Evolutionary conservation across 139 green algal species (phyloP).

Genomic region (Chlamydomonas sp.): DNA sequence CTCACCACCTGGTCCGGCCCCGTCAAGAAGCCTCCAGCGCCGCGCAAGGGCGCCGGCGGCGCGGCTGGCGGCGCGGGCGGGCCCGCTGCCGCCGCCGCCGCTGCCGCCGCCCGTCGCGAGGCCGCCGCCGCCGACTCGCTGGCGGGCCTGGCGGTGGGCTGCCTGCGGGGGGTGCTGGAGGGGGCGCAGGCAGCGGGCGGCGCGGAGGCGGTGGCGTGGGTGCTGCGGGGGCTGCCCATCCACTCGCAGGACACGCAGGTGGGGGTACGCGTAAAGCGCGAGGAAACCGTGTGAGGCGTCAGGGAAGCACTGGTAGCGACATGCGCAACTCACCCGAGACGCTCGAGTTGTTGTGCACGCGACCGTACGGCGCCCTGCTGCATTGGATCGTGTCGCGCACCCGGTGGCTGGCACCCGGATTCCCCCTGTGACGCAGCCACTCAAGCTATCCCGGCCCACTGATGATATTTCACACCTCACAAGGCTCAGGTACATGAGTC

Average conservation of each 20-base stretch:
- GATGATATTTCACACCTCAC: no score
- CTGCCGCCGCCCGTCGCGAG: neutral
- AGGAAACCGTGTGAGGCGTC: no score
- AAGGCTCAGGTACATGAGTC: no score
- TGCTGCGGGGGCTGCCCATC: conserved; percentile 16
- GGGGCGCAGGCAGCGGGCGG: conserved; percentile 14
- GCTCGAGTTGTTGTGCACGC: no score
- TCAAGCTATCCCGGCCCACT: no score
- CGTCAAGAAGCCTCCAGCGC: conserved; percentile 1
- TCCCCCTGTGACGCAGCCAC: no score
- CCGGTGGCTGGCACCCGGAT: no score
- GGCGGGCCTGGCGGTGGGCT: conserved; percentile 37
- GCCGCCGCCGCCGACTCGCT: conserved; percentile 31
- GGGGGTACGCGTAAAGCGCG: no score
- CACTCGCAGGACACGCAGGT: conserved; percentile 34
- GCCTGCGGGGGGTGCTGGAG: conserved; percentile 35
- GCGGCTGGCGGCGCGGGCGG: neutral
- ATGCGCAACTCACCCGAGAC: no score
- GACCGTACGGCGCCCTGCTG: no score
- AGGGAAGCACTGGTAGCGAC: no score
- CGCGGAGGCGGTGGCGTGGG: conserved; percentile 31
- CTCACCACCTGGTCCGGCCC: conserved; percentile 1
- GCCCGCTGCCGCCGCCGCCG: neutral
- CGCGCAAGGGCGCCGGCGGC: neutral
- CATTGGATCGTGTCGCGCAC: no score